Base-by-base conservation (phyloP, 768 basidiomycete species). In the Ramaria sp. region DNA sequence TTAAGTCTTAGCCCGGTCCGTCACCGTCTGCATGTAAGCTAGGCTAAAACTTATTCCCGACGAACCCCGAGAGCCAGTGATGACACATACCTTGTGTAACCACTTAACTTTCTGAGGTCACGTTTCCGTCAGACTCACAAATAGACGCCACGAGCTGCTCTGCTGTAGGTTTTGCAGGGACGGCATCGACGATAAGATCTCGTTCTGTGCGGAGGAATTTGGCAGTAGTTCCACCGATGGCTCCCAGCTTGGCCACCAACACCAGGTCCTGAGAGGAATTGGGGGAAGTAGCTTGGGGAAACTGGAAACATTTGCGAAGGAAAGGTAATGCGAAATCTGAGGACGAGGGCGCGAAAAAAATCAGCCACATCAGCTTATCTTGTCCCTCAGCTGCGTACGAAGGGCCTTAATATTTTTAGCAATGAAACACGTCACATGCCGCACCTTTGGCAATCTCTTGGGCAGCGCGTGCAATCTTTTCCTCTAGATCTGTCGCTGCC, bases 311-410 rank as follows among this genome's bases (percentile, higher is more conserved):
- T 28, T 71, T 62, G 7, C 63, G 64, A 34, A 89, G 58, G 10
- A 71, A 63, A 1, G 84, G 83, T 6, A 70, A 64, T 16, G 76
- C 80, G 45, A 78, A 75, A 24, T 72, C 73, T 0, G 84, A 82
- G 2, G 78, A 75, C 1, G 87, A 89, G 3, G 87, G 87, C 0
- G 87, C 84, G 60, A 89, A 89, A 62, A 78, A 78, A 18, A 82
- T 77, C 1, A 87, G 77, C 88, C 87, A 89, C 25, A 47, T 34
- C 9, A 48, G 48, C 18, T 58, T 25, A 37, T 18, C 27, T 39
- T 22, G 10, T 49, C 20, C 34, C 6, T 32, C 53, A 2, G 16
- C 36, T 34, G 27, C 3, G 18, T 38, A 47, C 36, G 48, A 34
- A 15, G 15, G 48, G 5, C 24, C 20, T 22, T 15, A 30, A 7